Evolutionary conservation across 768 basidiomycete species (phyloP).

Genomic region (Termitomyces sp.): DNA sequence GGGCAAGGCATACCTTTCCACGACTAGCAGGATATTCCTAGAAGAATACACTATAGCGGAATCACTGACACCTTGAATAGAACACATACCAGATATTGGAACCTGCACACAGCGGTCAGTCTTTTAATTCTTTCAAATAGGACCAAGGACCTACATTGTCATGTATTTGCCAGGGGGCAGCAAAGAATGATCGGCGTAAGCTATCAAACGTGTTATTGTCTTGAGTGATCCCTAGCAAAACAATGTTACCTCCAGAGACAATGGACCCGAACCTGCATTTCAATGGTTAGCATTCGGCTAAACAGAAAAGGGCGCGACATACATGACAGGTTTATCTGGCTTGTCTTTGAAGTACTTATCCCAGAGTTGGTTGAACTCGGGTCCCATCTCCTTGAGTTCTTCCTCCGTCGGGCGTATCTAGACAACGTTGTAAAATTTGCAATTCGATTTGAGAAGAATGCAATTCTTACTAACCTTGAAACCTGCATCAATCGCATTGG

Average conservation of each 20-base stretch:
- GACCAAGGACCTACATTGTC: slow-evolving; percentile 40
- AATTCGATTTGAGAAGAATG: neutral
- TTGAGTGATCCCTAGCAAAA: too few relatives aligned
- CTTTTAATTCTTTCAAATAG: neutral
- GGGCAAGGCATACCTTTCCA: slow-evolving; percentile 49
- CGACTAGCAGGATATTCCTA: slow-evolving; percentile 70
- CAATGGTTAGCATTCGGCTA: neutral
- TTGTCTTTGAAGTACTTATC: slow-evolving; percentile 73
- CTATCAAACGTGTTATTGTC: slow-evolving; percentile 17
- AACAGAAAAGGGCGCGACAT: slow-evolving; percentile 10
- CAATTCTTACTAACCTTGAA: slow-evolving; percentile 44
- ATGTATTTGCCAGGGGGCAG: slow-evolving; percentile 69
- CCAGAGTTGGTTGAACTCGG: slow-evolving; percentile 66
- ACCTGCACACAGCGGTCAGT: slow-evolving; percentile 23
- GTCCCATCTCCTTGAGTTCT: slow-evolving; percentile 75
- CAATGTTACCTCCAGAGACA: slow-evolving; percentile 44
- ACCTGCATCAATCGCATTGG: slow-evolving; percentile 70
- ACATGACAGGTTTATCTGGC: slow-evolving; percentile 76
- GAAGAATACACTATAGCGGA: neutral
- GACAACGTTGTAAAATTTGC: neutral
- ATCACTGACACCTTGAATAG: neutral
- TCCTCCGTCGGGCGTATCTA: slow-evolving; percentile 65
- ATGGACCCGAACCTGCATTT: slow-evolving; percentile 53
- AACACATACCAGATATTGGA: slow-evolving; percentile 53
- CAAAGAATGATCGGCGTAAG: slow-evolving; percentile 65